Conservation (phyloP, 805 yeast genomes). For the Myxozyma geophila region DNA sequence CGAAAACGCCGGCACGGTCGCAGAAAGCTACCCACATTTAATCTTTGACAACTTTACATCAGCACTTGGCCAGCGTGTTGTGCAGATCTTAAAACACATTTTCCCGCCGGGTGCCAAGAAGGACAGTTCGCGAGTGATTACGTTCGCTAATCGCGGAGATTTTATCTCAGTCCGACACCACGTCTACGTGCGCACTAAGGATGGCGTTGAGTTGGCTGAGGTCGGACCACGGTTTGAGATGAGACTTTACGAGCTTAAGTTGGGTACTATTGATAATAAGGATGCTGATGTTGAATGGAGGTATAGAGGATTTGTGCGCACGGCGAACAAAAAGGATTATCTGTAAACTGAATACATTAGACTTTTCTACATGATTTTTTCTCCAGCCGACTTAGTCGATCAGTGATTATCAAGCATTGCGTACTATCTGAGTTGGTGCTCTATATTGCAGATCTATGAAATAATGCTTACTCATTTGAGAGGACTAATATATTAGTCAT, state of each 20-base stretch:
- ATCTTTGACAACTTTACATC: conserved; percentile 89
- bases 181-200: conserved; percentile 85
- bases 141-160: conserved; percentile 89
- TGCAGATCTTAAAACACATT: conserved; percentile 76
- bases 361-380: no score
- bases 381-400: no score
- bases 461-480: no score
- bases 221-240: conserved; percentile 99
- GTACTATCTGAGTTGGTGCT: no score
- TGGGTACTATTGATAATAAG: conserved; percentile 91
- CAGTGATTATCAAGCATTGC: no score
- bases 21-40: conserved; percentile 92
- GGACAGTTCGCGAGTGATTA: conserved; percentile 87
- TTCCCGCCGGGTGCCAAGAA: conserved; percentile 97
- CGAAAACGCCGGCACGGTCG: conserved; percentile 78
- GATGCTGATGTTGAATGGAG: conserved; percentile 99
- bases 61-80: conserved; percentile 80
- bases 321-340: conserved; percentile 94
- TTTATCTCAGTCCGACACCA: conserved; percentile 95
- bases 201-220: conserved; percentile 88
- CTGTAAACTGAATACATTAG: conserved; percentile 45
- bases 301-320: conserved; percentile 86
- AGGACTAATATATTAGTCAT: no score
- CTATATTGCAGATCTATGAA: no score
- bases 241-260: conserved; percentile 83